Evolutionary conservation across 2,329 filamentous ascomycete genomes (phyloP).

Genomic region (Penicillium sp.): DNA sequence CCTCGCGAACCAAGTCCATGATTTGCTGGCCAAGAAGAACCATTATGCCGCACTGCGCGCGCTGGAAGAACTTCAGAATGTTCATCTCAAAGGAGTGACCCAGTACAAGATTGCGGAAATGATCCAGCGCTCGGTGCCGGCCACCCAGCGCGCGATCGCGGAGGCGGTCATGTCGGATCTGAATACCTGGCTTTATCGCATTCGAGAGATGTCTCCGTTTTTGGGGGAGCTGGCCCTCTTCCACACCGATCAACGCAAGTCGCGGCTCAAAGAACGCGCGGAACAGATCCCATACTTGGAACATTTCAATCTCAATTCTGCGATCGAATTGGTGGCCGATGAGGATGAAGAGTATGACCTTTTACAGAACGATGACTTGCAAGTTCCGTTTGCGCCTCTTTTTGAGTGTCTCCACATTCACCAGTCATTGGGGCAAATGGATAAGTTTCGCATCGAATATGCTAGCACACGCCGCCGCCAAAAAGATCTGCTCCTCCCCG

Average conservation of each 20-base stretch:
- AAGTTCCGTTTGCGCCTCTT: constrained; percentile 91
- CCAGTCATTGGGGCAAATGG: constrained; percentile 87
- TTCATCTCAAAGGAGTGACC: constrained; percentile 90
- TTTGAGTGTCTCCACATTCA: constrained; percentile 97
- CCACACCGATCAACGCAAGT: constrained; percentile 85
- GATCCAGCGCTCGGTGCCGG: constrained; percentile 93
- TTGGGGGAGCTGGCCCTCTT: constrained; percentile 96
- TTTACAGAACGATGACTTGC: constrained; percentile 90
- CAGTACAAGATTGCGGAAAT: constrained; percentile 94
- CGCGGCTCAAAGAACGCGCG: constrained; percentile 79
- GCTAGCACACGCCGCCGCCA: constrained; percentile 87
- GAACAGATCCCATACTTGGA: constrained; percentile 75
- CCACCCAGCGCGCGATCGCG: constrained; percentile 88
- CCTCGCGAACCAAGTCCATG: constrained; percentile 91
- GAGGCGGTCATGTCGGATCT: constrained; percentile 96
- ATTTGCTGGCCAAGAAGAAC: constrained; percentile 87
- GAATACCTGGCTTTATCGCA: constrained; percentile 94
- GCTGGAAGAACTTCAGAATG: constrained; percentile 92
- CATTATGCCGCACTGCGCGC: constrained; percentile 95
- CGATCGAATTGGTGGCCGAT: constrained; percentile 92
- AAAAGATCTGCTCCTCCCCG: constrained; percentile 85
- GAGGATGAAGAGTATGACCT: constrained; percentile 96
- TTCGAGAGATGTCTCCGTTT: constrained; percentile 94
- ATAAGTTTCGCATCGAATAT: constrained; percentile 89
- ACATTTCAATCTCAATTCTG: constrained; percentile 91